Percentiles rank a stretch among this genome's conserved stretches.
Conservation (phyloP, 179 eudicot genomes). For the Actinidia polygama region DNA sequence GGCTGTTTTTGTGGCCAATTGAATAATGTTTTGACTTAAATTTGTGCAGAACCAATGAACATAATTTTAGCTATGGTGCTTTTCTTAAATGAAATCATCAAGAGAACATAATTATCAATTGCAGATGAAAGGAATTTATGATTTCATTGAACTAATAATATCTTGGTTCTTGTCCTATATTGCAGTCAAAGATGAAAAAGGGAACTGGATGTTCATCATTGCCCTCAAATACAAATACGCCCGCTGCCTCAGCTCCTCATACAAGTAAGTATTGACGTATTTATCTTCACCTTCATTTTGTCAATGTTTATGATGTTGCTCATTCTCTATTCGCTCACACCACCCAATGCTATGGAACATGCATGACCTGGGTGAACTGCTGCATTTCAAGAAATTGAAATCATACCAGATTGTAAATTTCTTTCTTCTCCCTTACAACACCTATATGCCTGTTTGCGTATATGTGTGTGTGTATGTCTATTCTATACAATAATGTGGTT, state of each 20-base stretch:
- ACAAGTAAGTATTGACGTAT: slow-evolving; percentile 46
- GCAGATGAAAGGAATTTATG: neutral
- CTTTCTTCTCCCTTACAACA: neutral
- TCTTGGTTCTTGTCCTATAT: slow-evolving; percentile 22
- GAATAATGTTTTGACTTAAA: neutral
- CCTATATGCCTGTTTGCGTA: too few relatives aligned
- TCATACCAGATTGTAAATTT: neutral
- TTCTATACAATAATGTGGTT: too few relatives aligned
- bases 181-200: slow-evolving; percentile 73
- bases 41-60: slow-evolving; percentile 1
- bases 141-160: slow-evolving; percentile 11
- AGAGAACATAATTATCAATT: neutral
- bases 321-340: neutral
- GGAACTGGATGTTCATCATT: slow-evolving; percentile 56
- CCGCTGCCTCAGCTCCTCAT: slow-evolving; percentile 44
- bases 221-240: slow-evolving; percentile 38
- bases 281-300: neutral
- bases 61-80: neutral
- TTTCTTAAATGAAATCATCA: neutral
- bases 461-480: too few relatives aligned
- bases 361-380: neutral
- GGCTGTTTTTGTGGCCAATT: slow-evolving; percentile 1
- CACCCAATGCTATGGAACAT: neutral
- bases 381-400: neutral
- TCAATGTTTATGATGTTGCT: slow-evolving; percentile 4